Base-by-base conservation (phyloP, 306 rosid genomes). In the Acacia melanoxylon region DNA sequence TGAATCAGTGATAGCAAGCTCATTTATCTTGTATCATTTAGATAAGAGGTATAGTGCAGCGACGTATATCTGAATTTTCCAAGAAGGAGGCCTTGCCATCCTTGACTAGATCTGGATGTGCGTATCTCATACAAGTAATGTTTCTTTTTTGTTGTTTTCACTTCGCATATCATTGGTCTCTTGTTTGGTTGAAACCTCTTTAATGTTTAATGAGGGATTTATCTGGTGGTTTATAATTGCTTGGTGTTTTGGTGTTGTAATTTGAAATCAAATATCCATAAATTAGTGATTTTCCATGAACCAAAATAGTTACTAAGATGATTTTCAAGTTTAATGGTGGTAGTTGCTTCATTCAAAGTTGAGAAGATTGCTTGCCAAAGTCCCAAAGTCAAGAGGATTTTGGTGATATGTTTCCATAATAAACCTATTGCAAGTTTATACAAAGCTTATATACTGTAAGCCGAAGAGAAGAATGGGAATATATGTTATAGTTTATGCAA, bases 1-100 rank as follows among this genome's bases (percentile, higher is more conserved):
- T 27, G 48, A 73, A 63, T 51, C 76, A 83, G 79, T 89, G 77
- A 78, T 80, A 68, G 68, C 62, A 48, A 59, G 25, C 71, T 72
- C 73, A 51, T 81, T 46, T 82, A 65, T 83, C 77, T 52, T 79
- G 72, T 86, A 69, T 78, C 83, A 24, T 91, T 76, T 74, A 96
- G 99, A 88, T 96, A 76, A 92, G 88, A 86, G 90, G 89, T 71
- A 96, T 93, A 77, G 99, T 96, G 70, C 92, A 96, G 77, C 94
- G 90, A 82, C 89, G 99, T 54, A 92, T 96, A 91, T 91, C 92
- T 42, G 99, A 93, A 78, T 96, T 93, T 59, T 77, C 97, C 83
- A 96, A 96, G 98, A 96, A 93, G 77, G 99, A 96, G 88, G 87
- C 94, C 51, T 89, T 96, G 90, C 96, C 99, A 75, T 93, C 97